phyloP scores from a whole-genome alignment of 495 filamentous ascomycete genomes.

The Penicillium canariense region DNA sequence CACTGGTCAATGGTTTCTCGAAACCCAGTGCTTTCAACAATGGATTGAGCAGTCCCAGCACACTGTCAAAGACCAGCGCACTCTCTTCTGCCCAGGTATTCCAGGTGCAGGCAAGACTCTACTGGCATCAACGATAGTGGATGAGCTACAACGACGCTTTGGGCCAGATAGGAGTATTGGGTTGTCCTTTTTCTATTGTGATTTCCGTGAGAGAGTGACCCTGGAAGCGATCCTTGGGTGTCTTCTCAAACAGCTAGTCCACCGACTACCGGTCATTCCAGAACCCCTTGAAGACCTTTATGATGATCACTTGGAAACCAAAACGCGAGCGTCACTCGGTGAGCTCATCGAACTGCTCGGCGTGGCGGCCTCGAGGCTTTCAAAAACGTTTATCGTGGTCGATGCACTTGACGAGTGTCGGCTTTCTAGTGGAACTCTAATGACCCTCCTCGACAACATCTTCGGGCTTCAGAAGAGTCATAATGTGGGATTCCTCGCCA shows the following conservation, averaged over 20 bases:
- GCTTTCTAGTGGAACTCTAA: background rate
- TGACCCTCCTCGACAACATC: background rate
- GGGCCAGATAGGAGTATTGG: background rate
- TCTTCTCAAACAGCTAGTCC: background rate
- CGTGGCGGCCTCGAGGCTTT: background rate
- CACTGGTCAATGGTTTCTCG: background rate
- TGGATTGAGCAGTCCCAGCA: no score
- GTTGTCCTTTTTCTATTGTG: background rate
- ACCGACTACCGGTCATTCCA: background rate
- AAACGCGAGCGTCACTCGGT: background rate
- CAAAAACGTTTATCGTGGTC: background rate
- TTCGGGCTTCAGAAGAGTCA: background rate
- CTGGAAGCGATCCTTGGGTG: background rate
- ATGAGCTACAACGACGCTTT: background rate
- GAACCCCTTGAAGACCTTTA: background rate
- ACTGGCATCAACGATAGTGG: background rate
- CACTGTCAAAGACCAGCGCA: background rate
- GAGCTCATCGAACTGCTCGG: background rate
- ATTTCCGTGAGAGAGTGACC: background rate
- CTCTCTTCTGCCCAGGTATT: background rate
- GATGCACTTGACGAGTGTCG: conserved; percentile 1
- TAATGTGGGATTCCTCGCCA: background rate
- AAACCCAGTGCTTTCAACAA: background rate
- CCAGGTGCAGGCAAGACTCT: background rate
- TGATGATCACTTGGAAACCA: background rate